These are phyloP conservation scores for Candida suzukii DNA, from an alignment of 805 yeast genomes.

Conservation along the genomic window DNA sequence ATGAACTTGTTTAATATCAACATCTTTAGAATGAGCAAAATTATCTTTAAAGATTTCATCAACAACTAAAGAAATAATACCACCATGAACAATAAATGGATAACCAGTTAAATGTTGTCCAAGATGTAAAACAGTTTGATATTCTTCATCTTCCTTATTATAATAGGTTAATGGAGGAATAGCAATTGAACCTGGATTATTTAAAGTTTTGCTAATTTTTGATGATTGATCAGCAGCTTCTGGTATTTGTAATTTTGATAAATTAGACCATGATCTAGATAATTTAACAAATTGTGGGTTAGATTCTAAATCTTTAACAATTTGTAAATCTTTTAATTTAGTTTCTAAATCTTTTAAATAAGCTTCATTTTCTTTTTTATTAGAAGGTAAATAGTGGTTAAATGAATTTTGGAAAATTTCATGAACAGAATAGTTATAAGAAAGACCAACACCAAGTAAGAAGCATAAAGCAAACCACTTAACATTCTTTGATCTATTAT, in stretches of 20 bases:
- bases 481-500: constrained; percentile 6
- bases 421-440: constrained; percentile 21
- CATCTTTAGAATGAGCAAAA: constrained; percentile 21
- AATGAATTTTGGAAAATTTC: constrained; percentile 16
- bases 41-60: constrained; percentile 60
- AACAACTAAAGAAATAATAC: constrained; percentile 71
- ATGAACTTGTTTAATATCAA: constrained; percentile 21
- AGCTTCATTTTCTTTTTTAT: constrained; percentile 12
- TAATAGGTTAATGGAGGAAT: constrained; percentile 66
- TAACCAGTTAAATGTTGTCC: constrained; percentile 80
- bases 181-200: constrained; percentile 73
- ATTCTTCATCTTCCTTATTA: constrained; percentile 47
- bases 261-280: constrained; percentile 31
- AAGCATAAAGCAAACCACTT: constrained; percentile 14
- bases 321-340: constrained; percentile 40
- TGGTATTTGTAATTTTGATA: constrained; percentile 21
- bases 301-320: constrained; percentile 39
- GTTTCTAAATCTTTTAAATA: constrained; percentile 33
- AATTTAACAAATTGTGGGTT: constrained; percentile 31
- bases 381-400: constrained; percentile 13
- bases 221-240: constrained; percentile 23
- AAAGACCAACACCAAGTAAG: constrained; percentile 16
- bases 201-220: constrained; percentile 39
- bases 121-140: constrained; percentile 62
- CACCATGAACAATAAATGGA: constrained; percentile 87